Evolutionary conservation across 75 land plant species (phyloP).

Genomic region (Larix kaempferi): DNA sequence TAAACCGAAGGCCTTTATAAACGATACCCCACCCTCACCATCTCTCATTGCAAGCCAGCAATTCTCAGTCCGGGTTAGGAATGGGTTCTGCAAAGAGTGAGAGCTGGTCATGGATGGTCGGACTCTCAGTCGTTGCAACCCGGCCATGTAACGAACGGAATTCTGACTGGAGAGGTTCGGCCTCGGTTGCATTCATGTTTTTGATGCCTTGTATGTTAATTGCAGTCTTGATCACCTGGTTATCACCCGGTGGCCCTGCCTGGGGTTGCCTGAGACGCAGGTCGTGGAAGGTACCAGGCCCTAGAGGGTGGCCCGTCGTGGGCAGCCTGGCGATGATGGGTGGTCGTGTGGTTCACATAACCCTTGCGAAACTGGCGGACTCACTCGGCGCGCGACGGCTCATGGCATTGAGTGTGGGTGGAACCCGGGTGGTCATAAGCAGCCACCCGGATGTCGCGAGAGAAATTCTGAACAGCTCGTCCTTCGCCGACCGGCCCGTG

Average conservation of each 20-base stretch:
- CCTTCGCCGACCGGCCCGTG: constrained; percentile 67
- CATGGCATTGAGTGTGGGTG: constrained; percentile 59
- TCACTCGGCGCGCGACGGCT: constrained; percentile 27
- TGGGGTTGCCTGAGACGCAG: constrained; percentile 30
- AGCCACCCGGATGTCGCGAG: constrained; percentile 53
- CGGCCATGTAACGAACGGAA: too few species aligned
- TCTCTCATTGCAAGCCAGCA: too few species aligned
- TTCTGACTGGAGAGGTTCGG: too few species aligned
- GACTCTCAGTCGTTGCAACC: too few species aligned
- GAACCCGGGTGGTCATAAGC: constrained; percentile 42
- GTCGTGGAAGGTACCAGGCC: constrained; percentile 49
- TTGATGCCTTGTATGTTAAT: too few species aligned
- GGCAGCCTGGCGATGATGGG: constrained; percentile 43
- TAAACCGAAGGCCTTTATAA: too few species aligned
- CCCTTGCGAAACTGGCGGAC: constrained; percentile 36
- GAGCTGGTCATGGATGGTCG: too few species aligned
- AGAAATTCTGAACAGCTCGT: constrained; percentile 51
- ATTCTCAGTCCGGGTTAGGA: too few species aligned
- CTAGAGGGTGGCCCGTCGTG: constrained; percentile 45
- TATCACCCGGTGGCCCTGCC: constrained; percentile 58
- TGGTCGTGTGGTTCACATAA: constrained; percentile 40
- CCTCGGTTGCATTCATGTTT: too few species aligned
- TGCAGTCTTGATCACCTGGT: constrained; percentile 14
- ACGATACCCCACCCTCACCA: too few species aligned
- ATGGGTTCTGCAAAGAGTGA: too few species aligned